phyloP scores from a whole-genome alignment of 495 filamentous ascomycete genomes.

The Lophium mytilinum region DNA sequence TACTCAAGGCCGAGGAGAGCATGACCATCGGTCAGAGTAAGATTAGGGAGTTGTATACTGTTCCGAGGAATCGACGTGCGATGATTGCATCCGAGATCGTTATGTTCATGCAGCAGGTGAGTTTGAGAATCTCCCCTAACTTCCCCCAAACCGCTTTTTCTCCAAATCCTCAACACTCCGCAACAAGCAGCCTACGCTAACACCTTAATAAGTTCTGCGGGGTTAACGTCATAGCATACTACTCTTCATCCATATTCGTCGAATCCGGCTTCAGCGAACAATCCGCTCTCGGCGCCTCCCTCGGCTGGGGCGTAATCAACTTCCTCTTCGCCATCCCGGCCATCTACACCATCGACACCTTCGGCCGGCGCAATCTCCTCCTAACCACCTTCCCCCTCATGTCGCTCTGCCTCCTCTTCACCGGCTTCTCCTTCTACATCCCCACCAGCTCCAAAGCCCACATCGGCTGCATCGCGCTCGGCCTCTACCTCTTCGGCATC shows the following conservation, averaged over 20 bases:
- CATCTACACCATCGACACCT: conserved; percentile 74
- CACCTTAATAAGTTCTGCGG: conserved; percentile 22
- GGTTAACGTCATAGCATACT: conserved; percentile 54
- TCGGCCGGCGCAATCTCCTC: conserved; percentile 71
- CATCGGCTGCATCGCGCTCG: conserved; percentile 54
- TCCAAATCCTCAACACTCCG: no score
- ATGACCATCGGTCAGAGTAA: conserved; percentile 55
- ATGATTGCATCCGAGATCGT: conserved; percentile 66
- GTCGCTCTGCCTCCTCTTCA: conserved; percentile 63
- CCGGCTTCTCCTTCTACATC: conserved; percentile 75
- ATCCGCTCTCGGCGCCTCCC: conserved; percentile 54
- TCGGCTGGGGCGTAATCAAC: conserved; percentile 74
- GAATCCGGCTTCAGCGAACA: conserved; percentile 44
- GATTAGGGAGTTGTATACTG: conserved; percentile 59
- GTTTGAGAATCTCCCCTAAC: neutral
- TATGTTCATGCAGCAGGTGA: conserved; percentile 82
- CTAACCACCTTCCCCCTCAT: conserved; percentile 73
- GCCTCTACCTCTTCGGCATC: conserved; percentile 67
- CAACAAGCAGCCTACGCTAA: neutral
- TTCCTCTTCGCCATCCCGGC: conserved; percentile 72
- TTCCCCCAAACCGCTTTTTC: neutral
- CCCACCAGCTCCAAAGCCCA: conserved; percentile 40
- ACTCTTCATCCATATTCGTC: conserved; percentile 46
- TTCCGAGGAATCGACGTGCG: conserved; percentile 73
- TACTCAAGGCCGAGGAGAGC: conserved; percentile 58